Evolutionary conservation across 371 early-diverging fungal genomes (phyloP).

Genomic region (Actinomortierella wolfii): DNA sequence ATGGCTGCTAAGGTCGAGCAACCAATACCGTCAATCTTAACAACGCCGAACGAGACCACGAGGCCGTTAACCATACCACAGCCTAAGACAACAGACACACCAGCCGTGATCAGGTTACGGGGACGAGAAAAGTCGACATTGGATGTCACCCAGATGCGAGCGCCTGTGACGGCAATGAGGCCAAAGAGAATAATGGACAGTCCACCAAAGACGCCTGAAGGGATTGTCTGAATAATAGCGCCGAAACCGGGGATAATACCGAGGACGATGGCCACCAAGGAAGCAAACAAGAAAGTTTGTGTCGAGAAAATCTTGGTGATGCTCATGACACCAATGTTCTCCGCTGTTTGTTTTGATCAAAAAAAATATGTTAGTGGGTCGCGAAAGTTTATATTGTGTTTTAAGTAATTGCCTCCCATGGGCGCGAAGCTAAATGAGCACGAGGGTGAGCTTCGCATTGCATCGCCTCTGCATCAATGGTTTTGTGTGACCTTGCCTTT

Average conservation of each 20-base stretch:
- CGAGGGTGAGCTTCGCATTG: no score
- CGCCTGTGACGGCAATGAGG: conserved; percentile 61
- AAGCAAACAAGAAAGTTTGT: conserved; percentile 57
- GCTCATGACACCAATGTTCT: conserved; percentile 62
- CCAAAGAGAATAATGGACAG: conserved; percentile 59
- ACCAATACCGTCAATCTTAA: conserved; percentile 18
- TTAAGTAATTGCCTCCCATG: no score
- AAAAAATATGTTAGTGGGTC: neutral
- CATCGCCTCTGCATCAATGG: conserved; percentile 2
- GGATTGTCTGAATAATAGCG: conserved; percentile 61
- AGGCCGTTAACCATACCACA: conserved; percentile 11
- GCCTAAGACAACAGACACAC: conserved; percentile 44
- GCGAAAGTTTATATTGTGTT: no score
- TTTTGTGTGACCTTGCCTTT: conserved; percentile 2
- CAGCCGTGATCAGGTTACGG: conserved; percentile 58
- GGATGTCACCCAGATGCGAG: conserved; percentile 63
- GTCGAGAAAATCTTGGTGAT: conserved; percentile 63
- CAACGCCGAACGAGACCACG: conserved; percentile 7
- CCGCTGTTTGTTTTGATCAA: conserved; percentile 25
- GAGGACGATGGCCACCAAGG: conserved; percentile 58
- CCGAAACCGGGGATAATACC: conserved; percentile 65
- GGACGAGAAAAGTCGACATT: conserved; percentile 58
- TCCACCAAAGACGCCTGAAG: conserved; percentile 64
- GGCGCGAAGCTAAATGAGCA: no score
- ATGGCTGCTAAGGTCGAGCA: conserved; percentile 49